Percentiles rank a stretch among this genome's conserved stretches.
Conservation (phyloP, 257 asterid species). For the Forsythia viridissima region DNA sequence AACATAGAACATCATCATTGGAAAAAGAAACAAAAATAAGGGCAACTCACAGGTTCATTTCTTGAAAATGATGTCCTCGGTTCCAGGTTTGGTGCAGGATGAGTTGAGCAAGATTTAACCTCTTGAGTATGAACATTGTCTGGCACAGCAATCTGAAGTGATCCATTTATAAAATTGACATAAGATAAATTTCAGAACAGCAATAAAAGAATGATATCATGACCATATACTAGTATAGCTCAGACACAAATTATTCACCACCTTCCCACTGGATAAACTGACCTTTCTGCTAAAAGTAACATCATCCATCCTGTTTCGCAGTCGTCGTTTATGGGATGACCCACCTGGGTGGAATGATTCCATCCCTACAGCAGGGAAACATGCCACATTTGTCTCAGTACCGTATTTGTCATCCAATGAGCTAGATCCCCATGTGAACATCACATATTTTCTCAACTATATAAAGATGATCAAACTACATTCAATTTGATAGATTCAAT, state of each 20-base stretch:
- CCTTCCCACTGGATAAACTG: slow-evolving; percentile 53
- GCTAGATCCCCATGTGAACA: slow-evolving; percentile 73
- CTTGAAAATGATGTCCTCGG: slow-evolving; percentile 31
- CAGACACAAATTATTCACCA: slow-evolving; percentile 30
- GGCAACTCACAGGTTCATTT: slow-evolving; percentile 51
- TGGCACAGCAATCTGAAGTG: slow-evolving; percentile 52
- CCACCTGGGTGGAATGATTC: slow-evolving; percentile 50
- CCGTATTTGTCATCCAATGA: slow-evolving; percentile 49
- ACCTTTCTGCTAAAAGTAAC: slow-evolving; percentile 49
- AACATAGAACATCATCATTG: background rate
- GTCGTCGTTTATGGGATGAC: slow-evolving; percentile 42
- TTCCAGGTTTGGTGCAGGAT: slow-evolving; percentile 32
- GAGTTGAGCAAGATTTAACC: slow-evolving; percentile 32
- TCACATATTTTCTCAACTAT: slow-evolving; percentile 84
- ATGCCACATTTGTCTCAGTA: slow-evolving; percentile 41
- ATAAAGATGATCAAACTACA: slow-evolving; percentile 24
- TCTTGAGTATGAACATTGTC: slow-evolving; percentile 38
- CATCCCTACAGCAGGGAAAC: slow-evolving; percentile 49
- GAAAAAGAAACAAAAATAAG: slow-evolving; percentile 12
- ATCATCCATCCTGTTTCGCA: slow-evolving; percentile 37
- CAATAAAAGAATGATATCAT: slow-evolving; percentile 11
- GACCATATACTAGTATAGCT: slow-evolving; percentile 5
- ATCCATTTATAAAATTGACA: slow-evolving; percentile 29
- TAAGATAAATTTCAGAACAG: slow-evolving; percentile 9
- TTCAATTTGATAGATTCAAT: slow-evolving; percentile 24